Conservation (phyloP, 306 rosid species). For the Lithocarpus polystachyus region DNA sequence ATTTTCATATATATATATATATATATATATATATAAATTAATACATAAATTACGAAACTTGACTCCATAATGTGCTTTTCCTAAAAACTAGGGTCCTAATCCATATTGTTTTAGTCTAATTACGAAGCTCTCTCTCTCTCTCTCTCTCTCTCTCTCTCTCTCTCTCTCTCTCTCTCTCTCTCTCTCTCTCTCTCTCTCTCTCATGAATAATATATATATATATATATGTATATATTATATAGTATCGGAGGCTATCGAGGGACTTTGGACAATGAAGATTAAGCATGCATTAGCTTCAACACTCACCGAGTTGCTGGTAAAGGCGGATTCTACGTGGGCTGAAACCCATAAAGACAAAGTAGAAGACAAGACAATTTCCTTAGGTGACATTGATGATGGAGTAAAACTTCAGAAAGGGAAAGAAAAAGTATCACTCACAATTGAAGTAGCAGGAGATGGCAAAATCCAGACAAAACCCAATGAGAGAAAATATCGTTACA, state of each 20-base stretch:
- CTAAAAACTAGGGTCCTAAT: too few species aligned
- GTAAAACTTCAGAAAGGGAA: too few species aligned
- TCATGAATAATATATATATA: background rate
- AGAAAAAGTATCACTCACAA: too few species aligned
- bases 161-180: background rate
- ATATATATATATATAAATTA: too few species aligned
- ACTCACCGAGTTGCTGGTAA: background rate
- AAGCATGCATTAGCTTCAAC: background rate
- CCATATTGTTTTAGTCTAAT: too few species aligned
- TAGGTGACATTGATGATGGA: background rate
- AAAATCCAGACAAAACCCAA: accelerated
- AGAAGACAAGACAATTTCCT: background rate
- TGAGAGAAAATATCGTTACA: too few species aligned
- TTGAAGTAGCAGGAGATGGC: too few species aligned
- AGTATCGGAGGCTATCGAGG: background rate
- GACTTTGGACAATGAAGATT: background rate
- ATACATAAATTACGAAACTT: too few species aligned
- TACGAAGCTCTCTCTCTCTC: background rate
- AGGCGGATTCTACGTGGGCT: background rate
- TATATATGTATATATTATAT: background rate
- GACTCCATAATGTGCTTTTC: too few species aligned
- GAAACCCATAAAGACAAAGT: background rate
- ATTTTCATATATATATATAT: too few species aligned
- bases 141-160: too few species aligned
- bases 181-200: background rate